Base-by-base conservation (phyloP, 116 monocot species). In the Zostera marina region DNA sequence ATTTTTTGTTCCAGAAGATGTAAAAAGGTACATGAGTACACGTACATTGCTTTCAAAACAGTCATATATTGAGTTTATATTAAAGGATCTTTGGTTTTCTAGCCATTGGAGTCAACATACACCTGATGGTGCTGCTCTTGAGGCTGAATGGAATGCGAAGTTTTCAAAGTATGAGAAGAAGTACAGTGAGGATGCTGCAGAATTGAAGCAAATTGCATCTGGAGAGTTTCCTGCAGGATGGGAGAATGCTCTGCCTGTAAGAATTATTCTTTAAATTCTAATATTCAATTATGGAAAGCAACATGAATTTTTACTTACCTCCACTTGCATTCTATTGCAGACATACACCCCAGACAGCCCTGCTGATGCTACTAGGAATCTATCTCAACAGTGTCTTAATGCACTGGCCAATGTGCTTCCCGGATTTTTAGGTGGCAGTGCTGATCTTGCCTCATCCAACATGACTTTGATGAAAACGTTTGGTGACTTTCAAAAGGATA, bases 361-460 rank as follows among this genome's bases (percentile, higher is more conserved):
- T 22, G 86, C 77, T 0, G 98, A 98, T 72, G 91, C 98, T 19
- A 98, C 98, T 17, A 65, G 98, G 51, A 98, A 98, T 63, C 81
- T 98, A 6, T 98, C 98, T 15, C 98, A 98, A 55, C 80, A 82
- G 58, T 68, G 71, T 69, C 62, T 98, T 11, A 98, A 98, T 64
- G 86, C 90, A 12, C 86, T 98, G 62, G 98, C 81, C 20, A 74
- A 69, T 56, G 77, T 81, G 19, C 68, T 90, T 22, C 98, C 98
- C 22, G 98, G 98, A 8, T 68, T 98, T 53, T 80, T 98, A 47
- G 98, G 98, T 44, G 90, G 90, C 32, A 90, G 83, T 53, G 98
- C 98, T 44, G 98, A 98, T 55, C 86, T 98, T 10, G 98, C 98
- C 4, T 98, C 98, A 22, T 98, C 98, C 54, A 98, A 98, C 71